phyloP scores from a whole-genome alignment of 441 rosid genomes.

The Cnidoscolus chayamansa region DNA sequence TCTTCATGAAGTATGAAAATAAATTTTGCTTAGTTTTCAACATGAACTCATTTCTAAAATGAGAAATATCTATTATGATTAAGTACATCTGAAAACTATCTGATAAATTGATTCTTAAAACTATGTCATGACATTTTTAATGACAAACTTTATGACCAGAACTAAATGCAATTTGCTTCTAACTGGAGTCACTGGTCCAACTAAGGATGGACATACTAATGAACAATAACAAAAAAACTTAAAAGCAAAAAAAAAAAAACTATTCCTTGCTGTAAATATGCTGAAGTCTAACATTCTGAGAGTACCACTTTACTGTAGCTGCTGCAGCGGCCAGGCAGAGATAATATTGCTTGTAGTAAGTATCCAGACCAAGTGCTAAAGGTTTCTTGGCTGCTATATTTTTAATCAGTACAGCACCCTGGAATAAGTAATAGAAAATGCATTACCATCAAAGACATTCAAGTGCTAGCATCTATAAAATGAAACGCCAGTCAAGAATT shows the following conservation, averaged over 20 bases:
- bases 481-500: constrained; percentile 10
- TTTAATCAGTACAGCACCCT: constrained; percentile 87
- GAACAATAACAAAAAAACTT: constrained; percentile 4
- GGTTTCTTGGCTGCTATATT: constrained; percentile 87
- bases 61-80: not conserved
- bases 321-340: constrained; percentile 93
- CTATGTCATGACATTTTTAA: not conserved
- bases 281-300: constrained; percentile 21
- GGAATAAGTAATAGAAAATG: constrained; percentile 30
- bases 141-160: not conserved
- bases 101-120: too few species aligned
- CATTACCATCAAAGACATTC: constrained; percentile 19
- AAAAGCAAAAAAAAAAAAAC: constrained; percentile 1
- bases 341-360: constrained; percentile 94
- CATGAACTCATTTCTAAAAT: not conserved
- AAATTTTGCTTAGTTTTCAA: not conserved
- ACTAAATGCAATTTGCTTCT: constrained; percentile 4
- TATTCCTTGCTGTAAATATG: constrained; percentile 3
- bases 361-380: constrained; percentile 87
- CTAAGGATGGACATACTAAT: not conserved
- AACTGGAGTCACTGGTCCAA: not conserved
- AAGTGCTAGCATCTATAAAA: constrained; percentile 23
- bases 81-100: not conserved
- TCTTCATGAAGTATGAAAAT: not conserved
- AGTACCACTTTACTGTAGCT: constrained; percentile 87